These are phyloP conservation scores for Candida rishiriensis DNA, from an alignment of 805 yeast genomes.

Conservation along the genomic window DNA sequence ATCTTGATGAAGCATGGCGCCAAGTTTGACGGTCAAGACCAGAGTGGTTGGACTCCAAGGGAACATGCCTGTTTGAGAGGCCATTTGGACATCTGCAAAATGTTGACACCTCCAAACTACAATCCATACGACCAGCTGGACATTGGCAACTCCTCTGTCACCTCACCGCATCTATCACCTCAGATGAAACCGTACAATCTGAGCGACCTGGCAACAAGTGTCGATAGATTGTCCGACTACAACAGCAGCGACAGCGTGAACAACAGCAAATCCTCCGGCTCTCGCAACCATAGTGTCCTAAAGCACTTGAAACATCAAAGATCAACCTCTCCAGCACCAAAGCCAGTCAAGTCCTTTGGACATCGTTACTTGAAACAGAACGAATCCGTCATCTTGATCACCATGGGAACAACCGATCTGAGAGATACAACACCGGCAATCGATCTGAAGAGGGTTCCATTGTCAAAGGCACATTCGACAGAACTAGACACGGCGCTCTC, in stretches of 20 bases:
- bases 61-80: conserved; percentile 94
- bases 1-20: conserved; percentile 53
- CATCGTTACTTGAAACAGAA: conserved; percentile 62
- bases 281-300: conserved; percentile 13
- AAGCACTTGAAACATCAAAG: conserved; percentile 19
- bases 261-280: not conserved
- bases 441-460: conserved; percentile 67
- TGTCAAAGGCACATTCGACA: conserved; percentile 70
- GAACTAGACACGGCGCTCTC: conserved; percentile 87
- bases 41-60: conserved; percentile 96
- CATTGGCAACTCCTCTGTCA: not conserved
- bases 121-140: conserved; percentile 28
- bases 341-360: conserved; percentile 79
- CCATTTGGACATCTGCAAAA: conserved; percentile 63
- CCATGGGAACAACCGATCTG: conserved; percentile 82
- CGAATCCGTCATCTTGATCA: conserved; percentile 72
- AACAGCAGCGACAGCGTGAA: conserved; percentile 1
- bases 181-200: conserved; percentile 30
- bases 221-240: conserved; percentile 23
- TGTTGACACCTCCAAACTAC: conserved; percentile 49
- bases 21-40: conserved; percentile 55
- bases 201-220: conserved; percentile 19
- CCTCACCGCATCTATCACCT: conserved; percentile 28
- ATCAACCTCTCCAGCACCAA: conserved; percentile 29
- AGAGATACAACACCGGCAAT: conserved; percentile 57